Base-by-base conservation (phyloP, 139 green algal species). In the Bryopsis sp. region DNA sequence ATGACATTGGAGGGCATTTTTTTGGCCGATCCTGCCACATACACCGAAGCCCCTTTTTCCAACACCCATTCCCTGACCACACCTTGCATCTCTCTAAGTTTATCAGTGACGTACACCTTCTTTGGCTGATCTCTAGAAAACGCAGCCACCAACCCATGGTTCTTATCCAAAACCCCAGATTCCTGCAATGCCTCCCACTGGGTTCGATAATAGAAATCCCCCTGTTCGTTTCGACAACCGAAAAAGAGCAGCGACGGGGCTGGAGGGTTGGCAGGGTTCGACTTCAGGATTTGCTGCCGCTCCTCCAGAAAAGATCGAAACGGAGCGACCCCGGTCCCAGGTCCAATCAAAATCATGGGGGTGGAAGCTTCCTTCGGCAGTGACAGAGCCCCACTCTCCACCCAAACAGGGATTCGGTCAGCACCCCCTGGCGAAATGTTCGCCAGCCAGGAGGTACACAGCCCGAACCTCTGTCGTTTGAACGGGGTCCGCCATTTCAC, bases 101-200 rank as follows among this genome's bases (percentile, higher is more conserved):
- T 75, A 31, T 96, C 77, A 39, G 82, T 82, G 47, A 97, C 90
- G 68, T 97, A 97, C 8, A 89, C 72, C 78, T 92, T 89, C 2
- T 60, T 5, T 3, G 54, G 24, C 34, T 71, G 31, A 48, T 92
- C 78, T 1, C 90, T 60, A 1, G 83, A 93, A 48, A 93, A 94
- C 11, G 90, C 88, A 7, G 71, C 76, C 1, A 89, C 39, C n/a
- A 96, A 73, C n/a, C 89, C 87, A 3, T 46, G 4, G 0, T 50
- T 29, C 0, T 46, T 29, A 2, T 70, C 60, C 71, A 94, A 79
- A 34, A 88, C 79, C 0, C 78, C 78, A 5, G 36, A 39, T 36
- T 24, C 19, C 61, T 67, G 36, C 48, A 86, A 64, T 47, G 72
- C 48, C 63, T 84, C 48, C 85, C 84, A 95, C 64, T 97, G 75